A percentile compares a stretch with the other conserved stretches of the same genome.
Evolutionary conservation across 768 basidiomycete species (phyloP).

Genomic region (Collybia sordida): DNA sequence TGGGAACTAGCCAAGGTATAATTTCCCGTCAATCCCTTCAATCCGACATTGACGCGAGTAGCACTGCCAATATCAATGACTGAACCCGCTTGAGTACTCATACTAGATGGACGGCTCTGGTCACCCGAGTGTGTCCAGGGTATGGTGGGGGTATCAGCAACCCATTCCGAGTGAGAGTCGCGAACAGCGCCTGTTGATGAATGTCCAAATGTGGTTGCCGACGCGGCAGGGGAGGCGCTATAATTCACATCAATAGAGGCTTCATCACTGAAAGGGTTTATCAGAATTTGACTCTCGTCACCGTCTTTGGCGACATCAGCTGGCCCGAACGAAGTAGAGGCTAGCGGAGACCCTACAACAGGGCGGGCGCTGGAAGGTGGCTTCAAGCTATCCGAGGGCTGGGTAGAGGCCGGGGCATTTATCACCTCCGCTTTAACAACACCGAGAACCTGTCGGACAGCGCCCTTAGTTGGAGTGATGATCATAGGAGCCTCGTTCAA

Average conservation of each 20-base stretch:
- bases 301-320: slow-evolving; percentile 58
- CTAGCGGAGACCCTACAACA: slow-evolving; percentile 62
- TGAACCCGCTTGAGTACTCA: slow-evolving; percentile 63
- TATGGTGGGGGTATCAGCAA: slow-evolving; percentile 34
- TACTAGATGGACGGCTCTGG: slow-evolving; percentile 55
- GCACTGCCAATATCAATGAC: slow-evolving; percentile 61
- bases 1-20: slow-evolving; percentile 13
- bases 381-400: slow-evolving; percentile 39
- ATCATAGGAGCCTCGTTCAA: slow-evolving; percentile 82
- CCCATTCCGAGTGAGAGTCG: slow-evolving; percentile 34
- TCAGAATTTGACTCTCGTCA: slow-evolving; percentile 49
- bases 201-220: slow-evolving; percentile 40
- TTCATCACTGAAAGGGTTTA: slow-evolving; percentile 68
- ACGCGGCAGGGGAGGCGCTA: slow-evolving; percentile 36
- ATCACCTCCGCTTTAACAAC: slow-evolving; percentile 81
- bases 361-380: slow-evolving; percentile 41
- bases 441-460: slow-evolving; percentile 71
- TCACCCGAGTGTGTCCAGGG: slow-evolving; percentile 41
- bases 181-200: slow-evolving; percentile 22
- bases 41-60: slow-evolving; percentile 65
- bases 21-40: slow-evolving; percentile 23
- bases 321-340: slow-evolving; percentile 70
- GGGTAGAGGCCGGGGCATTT: slow-evolving; percentile 48
- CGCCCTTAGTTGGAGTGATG: slow-evolving; percentile 64
- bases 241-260: slow-evolving; percentile 37